Percentiles rank a stretch among this genome's conserved stretches.
These are phyloP conservation scores for Fusarium sambucinum DNA, from an alignment of 2,329 filamentous ascomycete species.

Conservation along the genomic window DNA sequence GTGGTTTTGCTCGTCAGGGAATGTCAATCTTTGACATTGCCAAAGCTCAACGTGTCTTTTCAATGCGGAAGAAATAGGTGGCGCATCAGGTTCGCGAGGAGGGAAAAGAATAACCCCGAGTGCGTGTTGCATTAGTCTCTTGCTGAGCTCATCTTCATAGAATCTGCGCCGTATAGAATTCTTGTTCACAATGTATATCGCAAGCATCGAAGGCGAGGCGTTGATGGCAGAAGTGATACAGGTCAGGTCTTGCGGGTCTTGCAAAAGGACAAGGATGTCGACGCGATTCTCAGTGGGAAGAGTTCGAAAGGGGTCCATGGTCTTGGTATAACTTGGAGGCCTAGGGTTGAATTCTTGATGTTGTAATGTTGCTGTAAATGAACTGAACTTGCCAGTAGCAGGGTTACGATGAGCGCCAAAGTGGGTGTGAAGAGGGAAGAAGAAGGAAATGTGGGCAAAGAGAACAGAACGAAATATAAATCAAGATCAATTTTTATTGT, in stretches of 20 bases:
- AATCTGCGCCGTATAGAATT: neutral
- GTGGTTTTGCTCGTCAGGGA: too few species aligned
- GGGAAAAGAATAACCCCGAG: neutral
- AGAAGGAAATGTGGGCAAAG: too few species aligned
- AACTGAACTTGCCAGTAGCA: too few species aligned
- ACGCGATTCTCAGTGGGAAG: neutral
- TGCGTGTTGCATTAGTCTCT: neutral
- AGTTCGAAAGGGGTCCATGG: neutral
- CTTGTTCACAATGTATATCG: neutral
- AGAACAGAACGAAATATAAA: too few species aligned
- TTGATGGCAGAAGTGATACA: neutral
- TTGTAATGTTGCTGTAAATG: too few species aligned
- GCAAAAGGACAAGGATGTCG: neutral
- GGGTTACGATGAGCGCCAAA: too few species aligned
- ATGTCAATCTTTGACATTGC: neutral
- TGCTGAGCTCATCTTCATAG: neutral
- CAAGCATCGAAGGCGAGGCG: neutral
- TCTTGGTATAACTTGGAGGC: too few species aligned
- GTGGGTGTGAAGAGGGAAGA: too few species aligned
- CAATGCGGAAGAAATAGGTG: neutral
- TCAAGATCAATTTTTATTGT: too few species aligned
- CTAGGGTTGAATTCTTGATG: too few species aligned
- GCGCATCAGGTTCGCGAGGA: rapidly evolving
- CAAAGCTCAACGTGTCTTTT: neutral
- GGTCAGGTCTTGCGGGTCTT: neutral